Evolutionary conservation across 176 grass and related monocot species (phyloP).

Genomic region (Avena eriantha): DNA sequence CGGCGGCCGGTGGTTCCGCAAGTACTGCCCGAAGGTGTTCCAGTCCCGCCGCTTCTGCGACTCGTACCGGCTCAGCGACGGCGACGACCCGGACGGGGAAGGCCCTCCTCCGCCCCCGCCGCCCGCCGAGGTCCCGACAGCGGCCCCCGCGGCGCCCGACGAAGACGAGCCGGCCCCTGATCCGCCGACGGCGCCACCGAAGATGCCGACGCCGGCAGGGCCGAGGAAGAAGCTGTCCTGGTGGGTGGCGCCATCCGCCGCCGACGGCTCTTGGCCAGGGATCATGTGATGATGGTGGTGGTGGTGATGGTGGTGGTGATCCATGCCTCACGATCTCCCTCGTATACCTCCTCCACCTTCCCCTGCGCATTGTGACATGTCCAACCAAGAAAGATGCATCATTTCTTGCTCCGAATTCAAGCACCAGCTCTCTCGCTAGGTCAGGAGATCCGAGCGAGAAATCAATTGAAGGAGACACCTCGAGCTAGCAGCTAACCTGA

Average conservation of each 20-base stretch:
- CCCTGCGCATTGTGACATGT: slow-evolving; percentile 31
- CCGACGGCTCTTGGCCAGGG: slow-evolving; percentile 51
- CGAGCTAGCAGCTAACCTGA: slow-evolving; percentile 28
- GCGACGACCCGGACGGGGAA: slow-evolving; percentile 55
- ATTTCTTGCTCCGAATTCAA: slow-evolving; percentile 58
- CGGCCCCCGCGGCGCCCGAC: slow-evolving; percentile 19
- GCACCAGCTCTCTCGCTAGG: not conserved
- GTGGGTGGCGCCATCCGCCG: slow-evolving; percentile 46
- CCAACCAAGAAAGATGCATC: not conserved
- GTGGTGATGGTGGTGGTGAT: slow-evolving; percentile 52
- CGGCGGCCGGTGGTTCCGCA: slow-evolving; percentile 87
- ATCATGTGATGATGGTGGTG: slow-evolving; percentile 69
- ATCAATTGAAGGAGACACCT: not conserved
- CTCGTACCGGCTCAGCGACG: slow-evolving; percentile 78
- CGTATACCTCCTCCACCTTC: not conserved
- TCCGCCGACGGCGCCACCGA: slow-evolving; percentile 40
- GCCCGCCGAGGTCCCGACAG: not conserved
- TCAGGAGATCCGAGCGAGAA: slow-evolving; percentile 20
- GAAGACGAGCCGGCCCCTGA: slow-evolving; percentile 39
- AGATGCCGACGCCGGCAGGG: slow-evolving; percentile 51
- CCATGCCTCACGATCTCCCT: slow-evolving; percentile 17
- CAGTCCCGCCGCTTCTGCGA: slow-evolving; percentile 91
- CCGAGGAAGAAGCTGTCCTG: slow-evolving; percentile 65
- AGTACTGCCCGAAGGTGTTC: slow-evolving; percentile 95
- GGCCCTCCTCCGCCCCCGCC: slow-evolving; percentile 30